Evolutionary conservation across 2,329 filamentous ascomycete species (phyloP).

Genomic region (Claviceps sp.): DNA sequence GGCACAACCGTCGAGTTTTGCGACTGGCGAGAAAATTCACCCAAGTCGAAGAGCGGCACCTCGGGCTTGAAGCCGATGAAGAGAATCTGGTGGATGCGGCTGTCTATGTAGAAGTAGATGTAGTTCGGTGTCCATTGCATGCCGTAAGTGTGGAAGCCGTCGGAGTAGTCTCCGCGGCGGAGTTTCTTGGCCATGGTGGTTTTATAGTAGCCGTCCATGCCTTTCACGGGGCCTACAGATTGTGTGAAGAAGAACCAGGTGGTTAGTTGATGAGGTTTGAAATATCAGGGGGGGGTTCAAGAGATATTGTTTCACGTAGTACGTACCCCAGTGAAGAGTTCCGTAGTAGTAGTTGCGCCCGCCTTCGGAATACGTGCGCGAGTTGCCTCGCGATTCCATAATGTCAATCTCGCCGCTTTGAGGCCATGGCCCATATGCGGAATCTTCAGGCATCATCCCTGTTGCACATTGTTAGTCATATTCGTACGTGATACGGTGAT

Average conservation of each 20-base stretch:
- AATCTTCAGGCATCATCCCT: conserved; percentile 36
- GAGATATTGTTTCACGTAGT: neutral
- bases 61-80: conserved; percentile 22
- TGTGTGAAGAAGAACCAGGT: neutral
- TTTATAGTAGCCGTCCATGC: conserved; percentile 20
- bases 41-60: conserved; percentile 26
- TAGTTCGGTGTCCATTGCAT: conserved; percentile 39
- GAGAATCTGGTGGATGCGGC: conserved; percentile 25
- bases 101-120: conserved; percentile 40
- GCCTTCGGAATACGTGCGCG: conserved; percentile 24
- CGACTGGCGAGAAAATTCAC: conserved; percentile 25
- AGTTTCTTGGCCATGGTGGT: conserved; percentile 20
- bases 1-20: conserved; percentile 27
- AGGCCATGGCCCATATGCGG: conserved; percentile 37
- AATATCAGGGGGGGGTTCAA: neutral
- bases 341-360: conserved; percentile 29
- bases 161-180: conserved; percentile 25
- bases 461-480: neutral
- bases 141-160: conserved; percentile 36
- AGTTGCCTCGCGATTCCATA: conserved; percentile 29
- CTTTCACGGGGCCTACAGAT: conserved; percentile 12
- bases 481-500: neutral
- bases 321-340: conserved; percentile 34
- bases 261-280: too few relatives aligned
- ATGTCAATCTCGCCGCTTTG: conserved; percentile 41